A percentile compares a stretch with the other conserved stretches of the same genome.
phyloP scores from a whole-genome alignment of 352 stramenopile genomes.

The Pythium periplocum region DNA sequence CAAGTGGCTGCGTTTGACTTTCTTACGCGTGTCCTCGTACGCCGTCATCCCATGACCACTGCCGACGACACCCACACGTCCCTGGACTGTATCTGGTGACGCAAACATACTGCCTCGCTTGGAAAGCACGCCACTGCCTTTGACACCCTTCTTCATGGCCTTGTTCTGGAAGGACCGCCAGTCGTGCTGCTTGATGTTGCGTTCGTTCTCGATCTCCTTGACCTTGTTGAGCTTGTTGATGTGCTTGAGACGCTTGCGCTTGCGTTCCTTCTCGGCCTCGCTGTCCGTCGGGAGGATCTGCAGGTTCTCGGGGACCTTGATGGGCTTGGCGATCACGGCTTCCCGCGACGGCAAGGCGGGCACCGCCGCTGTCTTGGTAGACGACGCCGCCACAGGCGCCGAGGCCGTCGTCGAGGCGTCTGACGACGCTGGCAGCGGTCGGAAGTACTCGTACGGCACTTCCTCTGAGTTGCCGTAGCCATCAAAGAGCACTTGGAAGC shows the following conservation, averaged over 20 bases:
- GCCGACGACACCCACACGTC: conserved; percentile 82
- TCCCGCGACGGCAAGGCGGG: conserved; percentile 14
- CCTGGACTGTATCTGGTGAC: conserved; percentile 75
- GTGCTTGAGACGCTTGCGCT: conserved; percentile 74
- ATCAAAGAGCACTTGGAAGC: conserved; percentile 85
- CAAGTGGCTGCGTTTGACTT: conserved; percentile 31
- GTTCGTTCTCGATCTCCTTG: conserved; percentile 80
- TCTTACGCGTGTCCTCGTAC: conserved; percentile 70
- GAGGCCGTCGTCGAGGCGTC: background rate
- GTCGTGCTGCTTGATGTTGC: conserved; percentile 79
- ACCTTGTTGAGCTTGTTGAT: conserved; percentile 86
- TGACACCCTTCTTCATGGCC: conserved; percentile 65
- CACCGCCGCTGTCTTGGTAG: conserved; percentile 4
- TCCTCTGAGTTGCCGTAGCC: conserved; percentile 89
- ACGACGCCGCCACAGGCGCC: background rate
- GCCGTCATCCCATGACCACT: conserved; percentile 86
- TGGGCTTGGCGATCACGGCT: conserved; percentile 51
- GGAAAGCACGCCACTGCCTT: conserved; percentile 68
- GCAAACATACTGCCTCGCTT: conserved; percentile 89
- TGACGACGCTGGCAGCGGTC: conserved; percentile 9
- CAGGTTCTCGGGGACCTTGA: conserved; percentile 85
- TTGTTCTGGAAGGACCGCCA: conserved; percentile 87
- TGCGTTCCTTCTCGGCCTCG: conserved; percentile 83
- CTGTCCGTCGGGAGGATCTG: conserved; percentile 77
- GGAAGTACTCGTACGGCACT: conserved; percentile 87